Conservation (phyloP, 1,284 basidiomycete species). For the Sanghuangporus sanghuang region DNA sequence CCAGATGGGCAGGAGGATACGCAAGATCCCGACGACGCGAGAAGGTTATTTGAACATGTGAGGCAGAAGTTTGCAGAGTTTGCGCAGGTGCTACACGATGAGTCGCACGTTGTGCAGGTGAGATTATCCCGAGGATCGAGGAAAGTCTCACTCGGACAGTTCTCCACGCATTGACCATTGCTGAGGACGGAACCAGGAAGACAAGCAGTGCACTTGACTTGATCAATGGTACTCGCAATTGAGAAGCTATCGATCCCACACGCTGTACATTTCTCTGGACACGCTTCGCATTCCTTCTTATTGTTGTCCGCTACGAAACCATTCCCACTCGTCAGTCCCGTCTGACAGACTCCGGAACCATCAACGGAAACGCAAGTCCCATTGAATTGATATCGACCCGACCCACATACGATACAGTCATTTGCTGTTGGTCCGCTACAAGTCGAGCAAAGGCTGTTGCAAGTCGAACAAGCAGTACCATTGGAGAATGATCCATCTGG, state of each 20-base stretch:
- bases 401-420: conserved; percentile 62
- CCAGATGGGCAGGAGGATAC: conserved; percentile 66
- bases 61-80: conserved; percentile 66
- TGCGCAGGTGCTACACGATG: conserved; percentile 65
- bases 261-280: conserved; percentile 72
- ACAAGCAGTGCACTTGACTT: conserved; percentile 71
- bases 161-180: conserved; percentile 59
- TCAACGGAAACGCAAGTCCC: conserved; percentile 62
- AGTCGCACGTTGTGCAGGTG: conserved; percentile 70
- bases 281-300: conserved; percentile 75
- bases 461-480: conserved; percentile 49
- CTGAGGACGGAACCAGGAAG: conserved; percentile 65
- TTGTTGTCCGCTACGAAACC: conserved; percentile 73
- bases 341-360: conserved; percentile 61
- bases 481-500: conserved; percentile 60
- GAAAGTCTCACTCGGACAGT: conserved; percentile 70
- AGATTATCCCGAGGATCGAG: conserved; percentile 63
- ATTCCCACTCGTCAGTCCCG: conserved; percentile 25
- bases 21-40: conserved; percentile 68
- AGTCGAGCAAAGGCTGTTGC: conserved; percentile 62
- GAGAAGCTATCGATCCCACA: conserved; percentile 71
- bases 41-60: conserved; percentile 56
- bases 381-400: conserved; percentile 53
- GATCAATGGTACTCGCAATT: conserved; percentile 55
- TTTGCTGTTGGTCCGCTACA: conserved; percentile 66